Evolutionary conservation across 116 monocot genomes (phyloP).

Genomic region (Zostera marina): DNA sequence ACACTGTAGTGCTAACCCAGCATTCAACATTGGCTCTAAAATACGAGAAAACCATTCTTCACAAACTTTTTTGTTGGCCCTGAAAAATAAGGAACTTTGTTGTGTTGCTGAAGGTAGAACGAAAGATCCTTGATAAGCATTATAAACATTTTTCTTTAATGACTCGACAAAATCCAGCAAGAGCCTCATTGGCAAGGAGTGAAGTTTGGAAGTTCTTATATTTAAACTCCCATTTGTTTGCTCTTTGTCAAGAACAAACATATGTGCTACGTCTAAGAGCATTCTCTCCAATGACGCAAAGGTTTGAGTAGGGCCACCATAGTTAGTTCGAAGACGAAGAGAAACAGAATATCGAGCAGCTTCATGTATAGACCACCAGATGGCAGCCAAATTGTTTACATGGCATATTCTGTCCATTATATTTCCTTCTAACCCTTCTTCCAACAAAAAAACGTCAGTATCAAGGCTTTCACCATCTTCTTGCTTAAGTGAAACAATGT

Average conservation of each 20-base stretch:
- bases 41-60: constrained; percentile 99
- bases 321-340: constrained; percentile 87
- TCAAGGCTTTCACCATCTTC: constrained; percentile 21
- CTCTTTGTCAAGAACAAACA: constrained; percentile 40
- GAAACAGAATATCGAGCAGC: constrained; percentile 63
- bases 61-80: constrained; percentile 88
- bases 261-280: constrained; percentile 75
- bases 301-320: constrained; percentile 86
- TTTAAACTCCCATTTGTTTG: constrained; percentile 39
- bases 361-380: constrained; percentile 93
- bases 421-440: constrained; percentile 16
- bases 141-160: constrained; percentile 91
- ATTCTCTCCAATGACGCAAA: constrained; percentile 96
- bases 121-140: constrained; percentile 92
- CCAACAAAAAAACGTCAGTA: constrained; percentile 11
- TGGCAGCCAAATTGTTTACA: constrained; percentile 65
- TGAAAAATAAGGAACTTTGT: constrained; percentile 79
- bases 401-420: constrained; percentile 41
- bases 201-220: constrained; percentile 36
- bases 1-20: constrained; percentile 59
- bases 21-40: constrained; percentile 92
- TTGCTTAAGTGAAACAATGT: constrained; percentile 19
- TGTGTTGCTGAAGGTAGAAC: constrained; percentile 35
- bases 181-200: constrained; percentile 76
- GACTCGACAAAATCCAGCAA: constrained; percentile 86